Evolutionary conservation across 2,329 filamentous ascomycete genomes (phyloP).

Genomic region (Trichophaea hybrida): DNA sequence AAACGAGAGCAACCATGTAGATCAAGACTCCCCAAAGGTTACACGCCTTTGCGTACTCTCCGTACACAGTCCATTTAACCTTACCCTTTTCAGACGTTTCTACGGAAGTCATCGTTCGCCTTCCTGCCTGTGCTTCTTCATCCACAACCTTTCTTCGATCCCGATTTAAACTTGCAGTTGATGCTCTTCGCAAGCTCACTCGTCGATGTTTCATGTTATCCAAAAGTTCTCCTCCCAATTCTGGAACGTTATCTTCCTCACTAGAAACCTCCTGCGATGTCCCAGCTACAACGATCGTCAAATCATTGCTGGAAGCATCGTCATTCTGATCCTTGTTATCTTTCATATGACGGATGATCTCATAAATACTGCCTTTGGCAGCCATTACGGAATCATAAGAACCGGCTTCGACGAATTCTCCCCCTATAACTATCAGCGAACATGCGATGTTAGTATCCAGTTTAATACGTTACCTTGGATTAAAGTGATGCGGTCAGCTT

Average conservation of each 20-base stretch:
- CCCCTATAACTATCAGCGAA: slow-evolving; percentile 29
- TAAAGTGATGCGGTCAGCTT: slow-evolving; percentile 78
- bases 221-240: slow-evolving; percentile 30
- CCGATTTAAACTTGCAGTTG: slow-evolving; percentile 76
- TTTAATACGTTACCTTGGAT: slow-evolving; percentile 45
- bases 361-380: slow-evolving; percentile 81
- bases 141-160: slow-evolving; percentile 71
- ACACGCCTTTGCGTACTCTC: slow-evolving; percentile 87
- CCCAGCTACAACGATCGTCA: slow-evolving; percentile 38
- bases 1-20: slow-evolving; percentile 63
- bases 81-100: slow-evolving; percentile 89
- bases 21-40: slow-evolving; percentile 71
- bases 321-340: slow-evolving; percentile 36
- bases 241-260: slow-evolving; percentile 39
- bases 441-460: not conserved
- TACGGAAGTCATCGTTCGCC: slow-evolving; percentile 72
- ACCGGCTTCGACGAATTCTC: slow-evolving; percentile 69
- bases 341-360: slow-evolving; percentile 53
- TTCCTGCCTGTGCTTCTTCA: slow-evolving; percentile 54
- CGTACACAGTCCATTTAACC: slow-evolving; percentile 92
- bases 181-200: slow-evolving; percentile 72
- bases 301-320: slow-evolving; percentile 57
- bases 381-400: slow-evolving; percentile 84
- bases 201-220: slow-evolving; percentile 10
- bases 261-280: slow-evolving; percentile 33